phyloP scores from a whole-genome alignment of 768 basidiomycete genomes.

The Aureoboletus auriporus region DNA sequence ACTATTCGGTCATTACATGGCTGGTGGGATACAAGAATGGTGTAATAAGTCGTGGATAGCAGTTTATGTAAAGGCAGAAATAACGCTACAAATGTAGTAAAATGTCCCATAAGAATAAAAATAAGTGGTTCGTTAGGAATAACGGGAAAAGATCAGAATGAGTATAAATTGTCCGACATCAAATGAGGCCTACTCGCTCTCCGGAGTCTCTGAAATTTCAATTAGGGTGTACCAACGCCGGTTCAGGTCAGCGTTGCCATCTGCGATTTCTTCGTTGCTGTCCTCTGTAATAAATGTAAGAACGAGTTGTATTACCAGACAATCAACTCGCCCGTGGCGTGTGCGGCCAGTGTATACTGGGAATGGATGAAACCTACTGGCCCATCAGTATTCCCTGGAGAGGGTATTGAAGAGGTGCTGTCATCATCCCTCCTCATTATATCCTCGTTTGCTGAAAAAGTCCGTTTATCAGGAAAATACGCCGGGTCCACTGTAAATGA shows the following conservation, averaged over 20 bases:
- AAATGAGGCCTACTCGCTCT: background rate
- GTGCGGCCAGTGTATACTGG: background rate
- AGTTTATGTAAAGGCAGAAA: too few species aligned
- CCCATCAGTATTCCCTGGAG: background rate
- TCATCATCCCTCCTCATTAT: background rate
- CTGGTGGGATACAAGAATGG: too few species aligned
- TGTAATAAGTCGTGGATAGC: too few species aligned
- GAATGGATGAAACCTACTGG: background rate
- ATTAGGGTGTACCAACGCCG: conserved; percentile 9
- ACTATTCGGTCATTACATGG: too few species aligned
- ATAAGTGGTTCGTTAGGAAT: too few species aligned
- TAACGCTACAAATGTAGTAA: too few species aligned
- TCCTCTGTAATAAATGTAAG: background rate
- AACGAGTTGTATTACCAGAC: background rate
- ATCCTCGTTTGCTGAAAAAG: background rate
- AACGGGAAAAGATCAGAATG: background rate
- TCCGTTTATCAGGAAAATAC: background rate
- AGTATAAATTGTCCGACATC: background rate
- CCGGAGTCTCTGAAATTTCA: background rate
- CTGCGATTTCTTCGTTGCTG: background rate
- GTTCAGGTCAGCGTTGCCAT: background rate
- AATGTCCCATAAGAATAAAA: too few species aligned
- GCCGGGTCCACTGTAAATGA: background rate
- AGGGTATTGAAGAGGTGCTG: too few species aligned
- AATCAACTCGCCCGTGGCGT: conserved; percentile 1